These are phyloP conservation scores for Neofusicoccum ribis DNA, from an alignment of 2,329 filamentous ascomycete genomes.

Conservation along the genomic window DNA sequence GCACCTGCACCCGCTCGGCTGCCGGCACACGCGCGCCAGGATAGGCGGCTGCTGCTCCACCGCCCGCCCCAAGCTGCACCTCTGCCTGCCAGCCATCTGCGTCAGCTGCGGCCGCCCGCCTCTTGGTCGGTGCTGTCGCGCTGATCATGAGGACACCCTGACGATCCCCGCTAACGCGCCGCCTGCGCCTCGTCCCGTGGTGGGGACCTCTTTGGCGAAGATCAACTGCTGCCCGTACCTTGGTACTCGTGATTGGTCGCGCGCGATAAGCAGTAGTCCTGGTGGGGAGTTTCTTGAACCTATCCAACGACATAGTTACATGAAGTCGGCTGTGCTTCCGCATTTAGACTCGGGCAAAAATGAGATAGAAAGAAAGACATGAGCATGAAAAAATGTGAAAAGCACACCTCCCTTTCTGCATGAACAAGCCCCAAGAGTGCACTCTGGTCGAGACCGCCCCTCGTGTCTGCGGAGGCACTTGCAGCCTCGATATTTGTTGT, in stretches of 20 bases:
- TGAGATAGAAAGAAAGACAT: background rate
- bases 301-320: background rate
- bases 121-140: background rate
- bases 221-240: background rate
- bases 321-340: background rate
- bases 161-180: background rate
- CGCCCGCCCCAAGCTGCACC: background rate
- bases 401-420: background rate
- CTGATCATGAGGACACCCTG: slow-evolving; percentile 1
- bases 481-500: background rate
- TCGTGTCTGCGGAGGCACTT: background rate
- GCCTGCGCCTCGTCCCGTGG: background rate
- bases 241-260: background rate
- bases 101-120: background rate
- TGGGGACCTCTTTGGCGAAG: background rate
- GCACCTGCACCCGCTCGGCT: background rate
- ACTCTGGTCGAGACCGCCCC: background rate
- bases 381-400: background rate
- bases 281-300: background rate
- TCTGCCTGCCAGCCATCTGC: background rate
- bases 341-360: background rate
- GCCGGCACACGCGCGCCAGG: background rate
- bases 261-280: background rate
- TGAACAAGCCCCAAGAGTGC: background rate
- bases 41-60: background rate